A percentile compares a stretch with the other conserved stretches of the same genome.
These are phyloP conservation scores for Rhododendron molle DNA, from an alignment of 148 eudicot species.

Conservation along the genomic window DNA sequence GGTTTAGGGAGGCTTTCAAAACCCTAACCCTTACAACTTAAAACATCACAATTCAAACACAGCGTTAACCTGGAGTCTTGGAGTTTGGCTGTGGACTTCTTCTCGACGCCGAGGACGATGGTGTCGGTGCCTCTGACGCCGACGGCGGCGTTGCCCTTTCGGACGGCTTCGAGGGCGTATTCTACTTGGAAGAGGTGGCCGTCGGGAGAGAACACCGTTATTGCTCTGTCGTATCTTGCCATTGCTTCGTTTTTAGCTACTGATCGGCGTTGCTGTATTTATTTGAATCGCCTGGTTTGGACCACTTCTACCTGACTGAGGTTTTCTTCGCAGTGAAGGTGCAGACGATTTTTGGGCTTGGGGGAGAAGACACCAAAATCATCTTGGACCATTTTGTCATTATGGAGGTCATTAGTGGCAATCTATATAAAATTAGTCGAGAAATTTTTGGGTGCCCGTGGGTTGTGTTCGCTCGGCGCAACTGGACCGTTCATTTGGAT, in stretches of 20 bases:
- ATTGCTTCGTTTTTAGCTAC: constrained; percentile 15
- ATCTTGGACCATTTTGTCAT: not conserved
- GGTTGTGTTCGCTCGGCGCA: too few relatives aligned
- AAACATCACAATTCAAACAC: not conserved
- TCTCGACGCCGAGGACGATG: constrained; percentile 89
- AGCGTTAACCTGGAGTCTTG: constrained; percentile 61
- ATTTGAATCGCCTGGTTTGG: not conserved
- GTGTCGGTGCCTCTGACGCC: constrained; percentile 87
- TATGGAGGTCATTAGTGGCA: not conserved
- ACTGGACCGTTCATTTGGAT: accelerated
- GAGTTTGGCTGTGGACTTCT: constrained; percentile 87
- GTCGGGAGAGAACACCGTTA: constrained; percentile 95
- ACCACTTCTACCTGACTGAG: not conserved
- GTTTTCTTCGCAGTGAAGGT: not conserved
- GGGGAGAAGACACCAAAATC: not conserved
- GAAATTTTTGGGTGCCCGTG: too few relatives aligned
- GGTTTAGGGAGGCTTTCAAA: not conserved
- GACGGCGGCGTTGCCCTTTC: constrained; percentile 97
- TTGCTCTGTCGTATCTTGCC: constrained; percentile 97
- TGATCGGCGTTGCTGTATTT: not conserved
- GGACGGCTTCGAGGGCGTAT: constrained; percentile 95
- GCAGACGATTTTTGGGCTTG: not conserved
- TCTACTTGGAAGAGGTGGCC: constrained; percentile 98
- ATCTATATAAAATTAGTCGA: too few relatives aligned
- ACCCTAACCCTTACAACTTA: not conserved